Evolutionary conservation across 805 yeast genomes (phyloP), one percentile per base, ranked within the genome.

Genomic region (Diddensiella transvaalensis): DNA sequence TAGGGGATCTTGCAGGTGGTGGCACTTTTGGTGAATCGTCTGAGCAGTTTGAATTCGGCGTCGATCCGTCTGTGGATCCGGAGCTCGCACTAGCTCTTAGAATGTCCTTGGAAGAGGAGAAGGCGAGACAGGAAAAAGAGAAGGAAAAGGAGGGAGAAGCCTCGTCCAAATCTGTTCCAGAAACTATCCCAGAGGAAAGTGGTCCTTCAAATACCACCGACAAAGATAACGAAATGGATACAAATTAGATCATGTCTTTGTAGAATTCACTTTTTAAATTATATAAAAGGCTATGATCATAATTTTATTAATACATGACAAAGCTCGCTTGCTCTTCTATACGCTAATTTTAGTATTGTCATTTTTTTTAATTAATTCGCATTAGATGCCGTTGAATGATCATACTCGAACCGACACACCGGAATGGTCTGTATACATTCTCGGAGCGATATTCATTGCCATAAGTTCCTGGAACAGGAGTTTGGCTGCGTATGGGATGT

Each of bases 401-500:
- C 41, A 52, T 10, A 39, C 53, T n/a, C 58, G 47, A 22, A 56
- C 58, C 30, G 47, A 37, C 11, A 75, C 70, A 4, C 85, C 86
- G 8, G 89, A 80, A 59, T 90, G 81, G 59, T 91, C 96, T n/a
- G 98, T 88, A 70, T 91, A 91, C 74, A 91, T 71, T 72, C 99
- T 83, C 47, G 98, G 99, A 18, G 96, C 85, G 62, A 93, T 93
- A 70, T 93, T 93, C 99, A 93, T 93, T 37, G 99, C 96, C 98
- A 93, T 93, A 65, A 93, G 79, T 67, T 93, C 99, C 73, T 93
- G 99, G 87, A 93, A 93, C 60, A 93, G 73, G 60, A 93, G 74
- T 69, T 93, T 93, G 42, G 99, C 99, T n/a, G 99, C 99, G 62
- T 93, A 93, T 3, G 99, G 99, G 63, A 93, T 87, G 64, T 91